Conservation (phyloP, 768 basidiomycete genomes). For the Pleurotus tuoliensis region DNA sequence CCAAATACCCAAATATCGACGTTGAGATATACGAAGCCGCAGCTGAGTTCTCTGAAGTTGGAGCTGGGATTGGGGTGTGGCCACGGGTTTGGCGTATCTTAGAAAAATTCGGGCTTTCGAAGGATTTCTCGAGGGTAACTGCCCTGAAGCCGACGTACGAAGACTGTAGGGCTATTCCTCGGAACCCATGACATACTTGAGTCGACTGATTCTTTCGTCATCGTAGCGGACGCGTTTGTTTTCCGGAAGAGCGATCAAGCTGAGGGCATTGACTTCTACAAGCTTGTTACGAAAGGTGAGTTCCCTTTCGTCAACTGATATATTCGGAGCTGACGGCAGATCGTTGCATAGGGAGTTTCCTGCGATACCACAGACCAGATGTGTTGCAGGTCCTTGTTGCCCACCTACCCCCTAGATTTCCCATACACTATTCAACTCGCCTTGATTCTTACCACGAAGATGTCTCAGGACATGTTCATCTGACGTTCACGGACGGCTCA, state of each 20-base stretch:
- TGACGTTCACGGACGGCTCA: slow-evolving; percentile 42
- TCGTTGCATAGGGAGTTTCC: slow-evolving; percentile 18
- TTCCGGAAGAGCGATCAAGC: slow-evolving; percentile 29
- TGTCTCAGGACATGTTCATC: slow-evolving; percentile 16
- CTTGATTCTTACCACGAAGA: slow-evolving; percentile 36
- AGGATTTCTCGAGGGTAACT: slow-evolving; percentile 24
- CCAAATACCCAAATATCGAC: slow-evolving; percentile 31
- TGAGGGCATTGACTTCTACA: slow-evolving; percentile 21
- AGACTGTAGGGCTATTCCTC: slow-evolving; percentile 10
- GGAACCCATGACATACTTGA: too few species aligned
- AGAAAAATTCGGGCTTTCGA: slow-evolving; percentile 32
- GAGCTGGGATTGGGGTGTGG: slow-evolving; percentile 42
- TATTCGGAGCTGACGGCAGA: not conserved
- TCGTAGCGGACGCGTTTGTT: slow-evolving; percentile 16
- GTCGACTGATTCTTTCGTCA: not conserved
- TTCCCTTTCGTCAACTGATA: not conserved
- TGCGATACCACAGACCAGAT: slow-evolving; percentile 46
- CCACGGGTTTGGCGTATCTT: slow-evolving; percentile 39
- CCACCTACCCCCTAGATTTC: slow-evolving; percentile 29
- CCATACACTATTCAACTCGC: slow-evolving; percentile 36
- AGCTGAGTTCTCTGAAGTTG: slow-evolving; percentile 35
- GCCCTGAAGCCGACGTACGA: slow-evolving; percentile 21
- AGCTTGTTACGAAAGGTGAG: slow-evolving; percentile 24
- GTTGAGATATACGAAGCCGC: slow-evolving; percentile 44
- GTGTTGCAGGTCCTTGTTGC: slow-evolving; percentile 43